Base-by-base conservation (phyloP, 441 rosid genomes). In the Erodium trifolium region DNA sequence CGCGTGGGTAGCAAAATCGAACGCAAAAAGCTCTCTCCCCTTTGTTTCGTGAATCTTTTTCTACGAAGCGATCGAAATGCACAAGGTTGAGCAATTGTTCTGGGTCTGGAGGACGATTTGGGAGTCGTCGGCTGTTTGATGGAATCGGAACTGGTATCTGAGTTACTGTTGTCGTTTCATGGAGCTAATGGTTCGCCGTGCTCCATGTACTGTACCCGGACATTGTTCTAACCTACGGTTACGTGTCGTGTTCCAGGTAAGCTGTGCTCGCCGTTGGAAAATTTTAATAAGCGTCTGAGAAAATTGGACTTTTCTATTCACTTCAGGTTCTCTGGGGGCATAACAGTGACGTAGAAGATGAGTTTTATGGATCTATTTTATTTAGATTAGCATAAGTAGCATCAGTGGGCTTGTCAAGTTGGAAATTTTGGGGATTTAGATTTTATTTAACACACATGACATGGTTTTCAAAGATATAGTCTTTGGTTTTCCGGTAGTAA, bases 171-270 rank as follows among this genome's bases (percentile, higher is more conserved):
- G 66, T 64, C 74, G 64, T 83, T 78, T 83, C 86, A 93, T 93
- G 99, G 99, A 88, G 95, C 63, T 80, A 73, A 37, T 78, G 65
- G 65, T 67, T 65, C 84, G 70, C 34, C 67, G 72, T 57, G 53
- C 83, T 74, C 73, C 85, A 75, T 82, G 82, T 66, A 51, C 73
- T 51, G 65, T 55, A 29, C 70, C 72, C 68, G 29, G 85, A 74
- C 60, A 78, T 69, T 68, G 51, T 71, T 29, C 60, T 51, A 81
- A 82, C 84, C 87, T 83, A 70, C 83, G 92, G 78, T 85, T 88
- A 47, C 77, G 70, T 53, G 67, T 84, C 68, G 72, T 81, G 65
- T 81, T 79, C 71, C 78, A 83, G 87, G 98, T 91, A 31, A 79
- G 84, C 72, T 77, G 27, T 17, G 66, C 62, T 35, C n/a, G n/a